Base-by-base conservation (phyloP, 2,329 filamentous ascomycete genomes). In the Aspergillus sp. region DNA sequence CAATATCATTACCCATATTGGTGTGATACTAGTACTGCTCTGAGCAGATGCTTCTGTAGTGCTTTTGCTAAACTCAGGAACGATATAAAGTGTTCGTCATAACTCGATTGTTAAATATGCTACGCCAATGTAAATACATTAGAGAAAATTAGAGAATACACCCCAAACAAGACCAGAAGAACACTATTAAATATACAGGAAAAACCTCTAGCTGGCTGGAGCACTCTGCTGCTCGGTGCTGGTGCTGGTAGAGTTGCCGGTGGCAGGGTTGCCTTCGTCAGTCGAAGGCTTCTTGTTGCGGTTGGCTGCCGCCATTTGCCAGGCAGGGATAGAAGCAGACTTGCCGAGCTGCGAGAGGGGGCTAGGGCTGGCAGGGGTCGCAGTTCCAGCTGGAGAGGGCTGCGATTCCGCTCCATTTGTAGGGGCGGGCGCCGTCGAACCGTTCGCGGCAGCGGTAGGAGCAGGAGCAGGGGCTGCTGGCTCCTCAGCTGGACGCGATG, bases 301-400 rank as follows among this genome's bases (percentile, higher is more conserved):
- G 57, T 77, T 81, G 30, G 80, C 74, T 62, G 82, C 81, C 42
- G 84, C 83, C 75, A 88, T 78, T 68, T 90, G 86, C 86, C 86
- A 90, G 4, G 85, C 80, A 4, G 86, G 86, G 55, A 90, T 90
- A 7, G 84, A 81, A 7, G 85, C 84, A 34, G 76, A 66, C 52
- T 73, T 70, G 47, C 75, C 71, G 49, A 76, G 60, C 28, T 67
- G 64, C 12, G 68, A 63, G 29, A 81, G 77, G 29, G 78, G 75
- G 56, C 66, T 76, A 48, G 63, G 64, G 33, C 59, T 47, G 19
- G 19, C 19, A 19, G 19, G 19, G 2, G 19, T 19, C 19, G 19
- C 19, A 6, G 50, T 53, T 33, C 53, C 54, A 42, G 57, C 49
- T 32, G 58, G 54, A 36, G 54, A 40, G 3, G 57, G 44, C 30